These are phyloP conservation scores for Chondrostereum purpureum DNA, from an alignment of 1,284 basidiomycete species.

Conservation along the genomic window DNA sequence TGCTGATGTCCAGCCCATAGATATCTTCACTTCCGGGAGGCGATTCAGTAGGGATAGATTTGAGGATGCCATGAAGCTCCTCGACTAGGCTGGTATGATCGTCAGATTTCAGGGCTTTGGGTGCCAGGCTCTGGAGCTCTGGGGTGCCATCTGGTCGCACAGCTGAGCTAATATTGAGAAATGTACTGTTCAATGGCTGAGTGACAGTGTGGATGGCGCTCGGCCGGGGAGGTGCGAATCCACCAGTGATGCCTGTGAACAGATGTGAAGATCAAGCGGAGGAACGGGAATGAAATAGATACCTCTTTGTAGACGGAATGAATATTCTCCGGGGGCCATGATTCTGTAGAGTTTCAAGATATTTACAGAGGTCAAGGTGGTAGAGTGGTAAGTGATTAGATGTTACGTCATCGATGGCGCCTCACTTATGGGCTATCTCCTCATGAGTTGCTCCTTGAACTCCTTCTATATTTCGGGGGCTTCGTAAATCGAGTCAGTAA, in stretches of 20 bases:
- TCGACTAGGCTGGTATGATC: conserved; percentile 40
- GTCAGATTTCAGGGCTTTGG: conserved; percentile 36
- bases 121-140: conserved; percentile 31
- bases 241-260: conserved; percentile 59
- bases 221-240: conserved; percentile 65
- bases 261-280: not conserved
- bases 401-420: not conserved
- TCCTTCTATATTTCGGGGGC: no score
- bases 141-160: conserved; percentile 43
- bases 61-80: conserved; percentile 53
- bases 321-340: conserved; percentile 32
- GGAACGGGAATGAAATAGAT: not conserved
- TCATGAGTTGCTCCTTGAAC: no score
- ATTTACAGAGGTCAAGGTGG: no score
- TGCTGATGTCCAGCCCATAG: conserved; percentile 62
- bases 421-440: no score
- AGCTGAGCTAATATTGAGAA: conserved; percentile 41
- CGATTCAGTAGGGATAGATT: conserved; percentile 46
- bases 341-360: no score
- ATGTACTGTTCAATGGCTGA: conserved; percentile 23
- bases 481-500: no score
- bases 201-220: conserved; percentile 48
- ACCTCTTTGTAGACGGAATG: conserved; percentile 34
- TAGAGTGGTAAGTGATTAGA: conserved; percentile 5
- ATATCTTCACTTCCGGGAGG: conserved; percentile 62